phyloP scores from a whole-genome alignment of 2,329 filamentous ascomycete genomes.

The Calonectria crousiana region DNA sequence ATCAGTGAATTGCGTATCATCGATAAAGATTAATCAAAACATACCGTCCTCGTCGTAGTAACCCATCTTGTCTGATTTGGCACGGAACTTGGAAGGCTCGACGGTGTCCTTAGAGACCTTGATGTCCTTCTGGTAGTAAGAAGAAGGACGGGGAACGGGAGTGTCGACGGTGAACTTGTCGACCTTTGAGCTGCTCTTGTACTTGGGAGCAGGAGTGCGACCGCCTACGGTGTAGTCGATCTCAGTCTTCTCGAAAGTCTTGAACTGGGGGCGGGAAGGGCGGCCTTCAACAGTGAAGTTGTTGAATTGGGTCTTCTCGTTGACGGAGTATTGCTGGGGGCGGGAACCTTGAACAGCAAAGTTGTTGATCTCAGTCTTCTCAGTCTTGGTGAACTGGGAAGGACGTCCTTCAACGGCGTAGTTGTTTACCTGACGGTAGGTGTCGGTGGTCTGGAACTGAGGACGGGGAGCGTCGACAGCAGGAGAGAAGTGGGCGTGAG shows the following conservation, averaged over 20 bases:
- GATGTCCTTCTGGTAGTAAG: conserved; percentile 64
- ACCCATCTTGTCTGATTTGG: conserved; percentile 69
- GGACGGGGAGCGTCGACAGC: conserved; percentile 51
- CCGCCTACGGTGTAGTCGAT: conserved; percentile 31
- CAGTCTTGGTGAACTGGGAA: conserved; percentile 33
- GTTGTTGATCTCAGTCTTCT: conserved; percentile 29
- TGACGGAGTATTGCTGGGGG: conserved; percentile 31
- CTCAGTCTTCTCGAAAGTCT: conserved; percentile 26
- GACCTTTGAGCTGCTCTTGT: conserved; percentile 31
- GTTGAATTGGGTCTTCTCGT: conserved; percentile 40
- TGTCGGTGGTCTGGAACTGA: conserved; percentile 46
- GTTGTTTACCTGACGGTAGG: conserved; percentile 43
- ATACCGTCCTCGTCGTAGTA: conserved; percentile 74
- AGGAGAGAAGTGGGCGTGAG: conserved; percentile 56
- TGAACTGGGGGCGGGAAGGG: conserved; percentile 23
- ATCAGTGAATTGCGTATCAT: not conserved
- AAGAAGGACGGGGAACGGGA: conserved; percentile 57
- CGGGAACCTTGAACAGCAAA: conserved; percentile 22
- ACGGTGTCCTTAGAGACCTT: conserved; percentile 76
- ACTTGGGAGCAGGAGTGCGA: conserved; percentile 25
- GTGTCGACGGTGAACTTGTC: conserved; percentile 49
- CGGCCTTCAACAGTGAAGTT: conserved; percentile 32
- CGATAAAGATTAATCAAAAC: conserved; percentile 31
- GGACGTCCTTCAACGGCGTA: conserved; percentile 46
- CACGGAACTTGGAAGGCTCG: conserved; percentile 62